phyloP scores from a whole-genome alignment of 805 yeast genomes.

The Pichia nakasei region DNA sequence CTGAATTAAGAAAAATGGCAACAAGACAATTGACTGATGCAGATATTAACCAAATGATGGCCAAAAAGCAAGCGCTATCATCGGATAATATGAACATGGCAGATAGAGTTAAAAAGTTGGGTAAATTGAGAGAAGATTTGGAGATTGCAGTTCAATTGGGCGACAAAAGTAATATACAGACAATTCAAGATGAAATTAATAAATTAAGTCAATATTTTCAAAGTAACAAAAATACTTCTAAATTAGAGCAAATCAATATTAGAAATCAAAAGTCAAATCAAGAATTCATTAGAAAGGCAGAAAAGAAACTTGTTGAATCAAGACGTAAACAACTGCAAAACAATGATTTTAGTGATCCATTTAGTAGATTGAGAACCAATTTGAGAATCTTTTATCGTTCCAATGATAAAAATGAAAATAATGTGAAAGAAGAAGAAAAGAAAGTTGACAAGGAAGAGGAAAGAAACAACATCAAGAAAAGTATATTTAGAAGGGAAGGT shows the following conservation, averaged over 20 bases:
- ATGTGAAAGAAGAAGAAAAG: conserved; percentile 41
- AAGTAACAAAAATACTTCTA: conserved; percentile 31
- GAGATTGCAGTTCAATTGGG: conserved; percentile 62
- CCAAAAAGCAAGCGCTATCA: conserved; percentile 51
- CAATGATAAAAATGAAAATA: conserved; percentile 40
- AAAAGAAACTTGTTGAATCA: conserved; percentile 49
- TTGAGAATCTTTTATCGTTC: conserved; percentile 73
- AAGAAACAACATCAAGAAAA: conserved; percentile 23
- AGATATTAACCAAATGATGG: conserved; percentile 72
- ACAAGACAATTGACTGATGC: conserved; percentile 58
- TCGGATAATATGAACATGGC: conserved; percentile 51
- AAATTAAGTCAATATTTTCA: conserved; percentile 28
- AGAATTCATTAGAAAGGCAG: conserved; percentile 71
- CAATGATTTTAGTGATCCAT: conserved; percentile 56
- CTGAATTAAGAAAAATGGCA: conserved; percentile 54
- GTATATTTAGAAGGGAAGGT: conserved; percentile 23
- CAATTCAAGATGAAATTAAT: conserved; percentile 38
- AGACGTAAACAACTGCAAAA: conserved; percentile 38
- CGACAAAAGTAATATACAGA: conserved; percentile 34
- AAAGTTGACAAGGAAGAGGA: conserved; percentile 42
- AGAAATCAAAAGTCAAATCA: conserved; percentile 80
- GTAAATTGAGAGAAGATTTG: conserved; percentile 63
- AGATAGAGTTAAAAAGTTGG: conserved; percentile 68
- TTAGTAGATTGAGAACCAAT: conserved; percentile 79
- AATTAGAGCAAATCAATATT: conserved; percentile 67